Evolutionary conservation across 2,329 filamentous ascomycete species (phyloP).

Genomic region (Aureobasidium melanogenum): DNA sequence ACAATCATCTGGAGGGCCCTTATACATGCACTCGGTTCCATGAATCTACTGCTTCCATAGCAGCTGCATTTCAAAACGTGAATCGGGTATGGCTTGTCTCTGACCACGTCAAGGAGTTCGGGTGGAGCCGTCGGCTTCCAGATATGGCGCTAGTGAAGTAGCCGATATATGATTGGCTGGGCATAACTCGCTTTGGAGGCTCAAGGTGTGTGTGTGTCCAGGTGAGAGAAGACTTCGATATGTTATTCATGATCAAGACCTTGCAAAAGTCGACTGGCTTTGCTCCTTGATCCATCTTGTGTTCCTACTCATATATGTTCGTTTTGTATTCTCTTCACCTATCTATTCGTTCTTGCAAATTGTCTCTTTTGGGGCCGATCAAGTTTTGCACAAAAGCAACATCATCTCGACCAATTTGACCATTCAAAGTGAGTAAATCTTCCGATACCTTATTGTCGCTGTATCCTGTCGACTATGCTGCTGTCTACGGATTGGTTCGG

Average conservation of each 20-base stretch:
- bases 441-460: not conserved
- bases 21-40: not conserved
- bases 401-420: slow-evolving; percentile 4
- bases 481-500: not conserved
- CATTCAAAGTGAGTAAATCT: not conserved
- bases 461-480: not conserved
- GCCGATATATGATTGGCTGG: slow-evolving; percentile 1
- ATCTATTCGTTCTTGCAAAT: not conserved
- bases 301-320: not conserved
- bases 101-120: not conserved
- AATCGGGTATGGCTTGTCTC: not conserved
- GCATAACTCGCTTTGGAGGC: slow-evolving; percentile 11
- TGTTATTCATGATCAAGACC: slow-evolving; percentile 9
- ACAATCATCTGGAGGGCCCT: too few species aligned
- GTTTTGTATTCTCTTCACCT: not conserved
- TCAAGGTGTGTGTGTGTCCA: slow-evolving; percentile 10
- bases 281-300: not conserved
- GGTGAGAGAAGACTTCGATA: slow-evolving; percentile 9
- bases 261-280: not conserved
- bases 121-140: slow-evolving; percentile 5
- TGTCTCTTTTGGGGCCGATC: slow-evolving; percentile 2
- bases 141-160: not conserved
- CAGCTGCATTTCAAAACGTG: too few species aligned
- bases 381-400: slow-evolving; percentile 12
- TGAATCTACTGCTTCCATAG: not conserved